phyloP scores from a whole-genome alignment of 1,284 basidiomycete genomes.

The Grifola frondosa region DNA sequence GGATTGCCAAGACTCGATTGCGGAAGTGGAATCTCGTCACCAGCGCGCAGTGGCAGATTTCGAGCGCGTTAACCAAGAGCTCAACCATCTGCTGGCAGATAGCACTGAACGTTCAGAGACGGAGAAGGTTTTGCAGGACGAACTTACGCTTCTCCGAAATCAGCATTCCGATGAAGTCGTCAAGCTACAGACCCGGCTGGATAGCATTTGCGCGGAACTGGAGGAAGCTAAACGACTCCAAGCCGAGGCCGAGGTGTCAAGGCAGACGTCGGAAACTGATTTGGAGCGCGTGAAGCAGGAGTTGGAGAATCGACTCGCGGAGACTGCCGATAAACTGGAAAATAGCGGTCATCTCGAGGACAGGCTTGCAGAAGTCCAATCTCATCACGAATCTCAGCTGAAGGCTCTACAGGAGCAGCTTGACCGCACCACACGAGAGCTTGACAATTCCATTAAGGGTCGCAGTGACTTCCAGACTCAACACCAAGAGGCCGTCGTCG shows the following conservation, averaged over 20 bases:
- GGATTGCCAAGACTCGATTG: constrained; percentile 21
- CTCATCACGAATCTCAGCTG: constrained; percentile 15
- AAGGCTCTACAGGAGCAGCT: constrained; percentile 11
- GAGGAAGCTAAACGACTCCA: constrained; percentile 34
- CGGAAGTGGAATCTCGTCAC: constrained; percentile 19
- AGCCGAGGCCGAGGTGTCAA: constrained; percentile 22
- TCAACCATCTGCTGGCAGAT: constrained; percentile 17
- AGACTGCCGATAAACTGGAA: constrained; percentile 22
- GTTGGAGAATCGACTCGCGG: constrained; percentile 24
- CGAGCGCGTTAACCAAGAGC: constrained; percentile 19
- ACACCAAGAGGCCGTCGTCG: constrained; percentile 18
- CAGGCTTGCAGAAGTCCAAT: constrained; percentile 20
- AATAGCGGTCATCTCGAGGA: constrained; percentile 15
- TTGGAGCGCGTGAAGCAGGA: constrained; percentile 19
- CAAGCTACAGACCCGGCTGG: constrained; percentile 37
- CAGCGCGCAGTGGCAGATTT: constrained; percentile 26
- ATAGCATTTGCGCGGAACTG: constrained; percentile 33
- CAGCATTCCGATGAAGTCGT: constrained; percentile 41
- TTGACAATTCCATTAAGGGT: constrained; percentile 4
- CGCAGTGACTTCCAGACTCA: constrained; percentile 24
- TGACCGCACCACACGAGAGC: constrained; percentile 7
- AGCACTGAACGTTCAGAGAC: constrained; percentile 16
- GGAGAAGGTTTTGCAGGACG: constrained; percentile 20
- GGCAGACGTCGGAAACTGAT: constrained; percentile 21
- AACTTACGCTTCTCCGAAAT: constrained; percentile 37